phyloP scores from a whole-genome alignment of 768 basidiomycete species.

The Zangia roseola region DNA sequence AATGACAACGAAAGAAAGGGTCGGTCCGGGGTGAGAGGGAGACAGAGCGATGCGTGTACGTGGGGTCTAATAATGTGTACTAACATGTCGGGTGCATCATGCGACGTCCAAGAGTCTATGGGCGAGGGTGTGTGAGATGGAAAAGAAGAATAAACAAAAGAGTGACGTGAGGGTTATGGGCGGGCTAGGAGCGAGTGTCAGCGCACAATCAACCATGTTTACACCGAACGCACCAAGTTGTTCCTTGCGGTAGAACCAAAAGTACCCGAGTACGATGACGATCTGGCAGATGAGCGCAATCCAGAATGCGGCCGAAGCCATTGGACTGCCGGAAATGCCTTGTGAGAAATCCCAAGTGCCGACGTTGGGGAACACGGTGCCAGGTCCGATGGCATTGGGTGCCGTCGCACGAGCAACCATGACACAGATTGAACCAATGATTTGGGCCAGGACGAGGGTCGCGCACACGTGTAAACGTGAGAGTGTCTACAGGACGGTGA shows the following conservation, averaged over 20 bases:
- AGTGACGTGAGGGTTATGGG: constrained; percentile 15
- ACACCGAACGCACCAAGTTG: constrained; percentile 63
- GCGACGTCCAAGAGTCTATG: too few relatives aligned
- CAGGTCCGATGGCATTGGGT: constrained; percentile 86
- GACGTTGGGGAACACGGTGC: constrained; percentile 87
- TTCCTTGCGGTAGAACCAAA: constrained; percentile 97
- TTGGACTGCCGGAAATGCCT: constrained; percentile 72
- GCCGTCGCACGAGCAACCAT: constrained; percentile 92
- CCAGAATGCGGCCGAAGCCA: constrained; percentile 88
- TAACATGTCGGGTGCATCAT: too few relatives aligned
- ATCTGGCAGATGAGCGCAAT: constrained; percentile 76
- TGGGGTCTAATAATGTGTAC: constrained; percentile 2
- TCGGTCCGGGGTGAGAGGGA: too few relatives aligned
- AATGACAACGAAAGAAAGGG: too few relatives aligned
- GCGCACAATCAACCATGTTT: not conserved
- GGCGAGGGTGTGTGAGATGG: not conserved
- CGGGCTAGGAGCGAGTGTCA: constrained; percentile 16
- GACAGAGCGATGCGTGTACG: not conserved
- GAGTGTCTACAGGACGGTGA: constrained; percentile 54
- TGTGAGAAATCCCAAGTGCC: constrained; percentile 86
- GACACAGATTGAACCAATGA: constrained; percentile 87
- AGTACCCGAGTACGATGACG: constrained; percentile 87
- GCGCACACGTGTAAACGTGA: constrained; percentile 94
- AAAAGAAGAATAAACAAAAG: not conserved
- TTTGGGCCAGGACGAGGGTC: constrained; percentile 86